Conservation (phyloP, 148 eudicot genomes). For the Spergularia bocconei region DNA sequence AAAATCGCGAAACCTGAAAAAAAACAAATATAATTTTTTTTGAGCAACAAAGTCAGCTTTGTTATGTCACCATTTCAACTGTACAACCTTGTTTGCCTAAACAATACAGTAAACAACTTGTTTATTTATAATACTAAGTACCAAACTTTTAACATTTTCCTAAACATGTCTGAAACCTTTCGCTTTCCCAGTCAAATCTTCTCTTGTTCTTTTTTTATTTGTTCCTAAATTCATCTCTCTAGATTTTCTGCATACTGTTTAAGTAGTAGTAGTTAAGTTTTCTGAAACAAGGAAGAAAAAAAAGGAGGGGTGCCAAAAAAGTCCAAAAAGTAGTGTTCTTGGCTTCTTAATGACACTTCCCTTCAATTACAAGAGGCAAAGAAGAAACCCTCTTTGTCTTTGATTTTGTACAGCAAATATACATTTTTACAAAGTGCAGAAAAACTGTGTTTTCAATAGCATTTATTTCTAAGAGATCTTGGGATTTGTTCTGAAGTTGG, state of each 20-base stretch:
- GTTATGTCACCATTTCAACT: constrained; percentile 41
- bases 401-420: neutral
- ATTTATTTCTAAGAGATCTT: constrained; percentile 22
- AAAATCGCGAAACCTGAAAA: too few species aligned
- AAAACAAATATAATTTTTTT: constrained; percentile 11
- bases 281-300: too few species aligned
- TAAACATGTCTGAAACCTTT: neutral
- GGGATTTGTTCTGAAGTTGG: constrained; percentile 31
- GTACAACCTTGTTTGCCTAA: neutral
- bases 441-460: neutral
- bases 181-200: constrained; percentile 12
- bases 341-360: constrained; percentile 15
- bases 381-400: neutral
- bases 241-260: constrained; percentile 23
- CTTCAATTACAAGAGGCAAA: constrained; percentile 14
- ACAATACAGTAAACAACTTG: neutral
- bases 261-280: too few species aligned
- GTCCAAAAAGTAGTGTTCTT: constrained; percentile 3
- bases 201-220: neutral
- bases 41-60: constrained; percentile 59
- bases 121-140: neutral
- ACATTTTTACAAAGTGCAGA: neutral
- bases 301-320: neutral
- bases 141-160: neutral
- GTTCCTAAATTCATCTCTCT: constrained; percentile 3